Evolutionary conservation across 768 basidiomycete genomes (phyloP), one percentile per base, ranked within the genome.

Genomic region (Leucosporidium yakuticum): DNA sequence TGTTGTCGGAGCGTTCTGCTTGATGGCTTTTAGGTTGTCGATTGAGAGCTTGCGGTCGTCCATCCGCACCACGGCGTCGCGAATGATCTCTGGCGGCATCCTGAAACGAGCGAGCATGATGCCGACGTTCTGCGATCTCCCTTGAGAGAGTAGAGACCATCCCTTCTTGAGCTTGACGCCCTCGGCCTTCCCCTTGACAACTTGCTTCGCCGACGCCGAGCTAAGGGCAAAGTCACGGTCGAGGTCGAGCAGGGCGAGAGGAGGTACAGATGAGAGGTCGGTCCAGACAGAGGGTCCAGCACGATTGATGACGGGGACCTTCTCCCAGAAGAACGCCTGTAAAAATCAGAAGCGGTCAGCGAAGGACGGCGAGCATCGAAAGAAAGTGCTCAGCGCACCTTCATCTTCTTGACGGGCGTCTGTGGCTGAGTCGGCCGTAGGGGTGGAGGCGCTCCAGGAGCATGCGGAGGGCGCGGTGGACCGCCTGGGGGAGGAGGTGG

Each of bases 291-390:
- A 97, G 82, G 1, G 88, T 88, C 11, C 82, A 74, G 4, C 73
- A 69, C 83, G 72, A 8, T 79, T 75, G 11, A 81, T 72, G 19
- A 76, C 77, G n/a, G 82, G 79, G 7, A 93, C 69, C 73, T 95
- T 94, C 70, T 86, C 88, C 92, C 93, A 95, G 77, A 91, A 91
- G 81, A 96, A 92, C 3, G 93, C 89, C 77, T 88, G 59, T 1
- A 15, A 23, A 64, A 44, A 3, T n/a, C n/a, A n/a, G 60, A 12
- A 4, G 4, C 1, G 15, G 27, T 39, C 39, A 55, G 49, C 20
- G 29, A 21, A 17, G 17, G 23, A 21, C 6, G 20, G 11, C 14
- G 49, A 19, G 11, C 14, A 11, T 44, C 6, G 27, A 51, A 34
- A 34, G 21, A 19, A 1, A 2, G 0, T 36, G 5, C 39, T 44